Base-by-base conservation (phyloP, 352 stramenopile species). In the Pythium coloratum region DNA sequence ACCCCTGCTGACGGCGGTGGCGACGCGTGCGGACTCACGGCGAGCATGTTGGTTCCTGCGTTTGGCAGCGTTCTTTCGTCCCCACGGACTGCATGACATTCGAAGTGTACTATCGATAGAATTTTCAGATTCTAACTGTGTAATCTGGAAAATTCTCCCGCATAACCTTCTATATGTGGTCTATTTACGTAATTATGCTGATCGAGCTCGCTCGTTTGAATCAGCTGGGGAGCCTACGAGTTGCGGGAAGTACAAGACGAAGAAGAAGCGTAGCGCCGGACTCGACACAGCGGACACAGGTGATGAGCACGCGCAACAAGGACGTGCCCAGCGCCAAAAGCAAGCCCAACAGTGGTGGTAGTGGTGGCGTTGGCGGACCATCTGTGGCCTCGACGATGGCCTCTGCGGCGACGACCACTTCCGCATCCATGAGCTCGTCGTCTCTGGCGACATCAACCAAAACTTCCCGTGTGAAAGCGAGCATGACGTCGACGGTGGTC, bases 21-120 rank as follows among this genome's bases (percentile, higher is more conserved):
- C 54, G 66, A 72, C 54, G 33, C 24, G 34, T 62, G 55, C 47
- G 66, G 59, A 26, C 59, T 72, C 59, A 64, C 54, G 2, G 66
- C 59, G 26, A 64, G 54, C 66, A 72, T 67, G 8, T 10, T 34
- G 18, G 3, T 16, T n/a, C 16, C 20, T 6, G 3, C 32, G 16
- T 47, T 57, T 42, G 12, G 16, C 13, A 8, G 30, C 26, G 13
- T 42, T 59, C 44, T 64, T 55, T 14, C 33, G 30, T 32, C 26
- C 26, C 16, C 12, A n/a, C 1, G 4, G 50, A 18, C n/a, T 18
- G 32, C 13, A 42, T 40, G 28, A 40, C 28, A 30, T 38, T 32
- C 30, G 51, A 5, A 42, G 12, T 10, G 40, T 53, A 42, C 4
- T 14, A 36, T 20, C 10, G 13, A 14, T 40, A 12, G 7, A 42